Evolutionary conservation across 2,329 filamentous ascomycete species (phyloP).

Genomic region (Phialophora macrospora): DNA sequence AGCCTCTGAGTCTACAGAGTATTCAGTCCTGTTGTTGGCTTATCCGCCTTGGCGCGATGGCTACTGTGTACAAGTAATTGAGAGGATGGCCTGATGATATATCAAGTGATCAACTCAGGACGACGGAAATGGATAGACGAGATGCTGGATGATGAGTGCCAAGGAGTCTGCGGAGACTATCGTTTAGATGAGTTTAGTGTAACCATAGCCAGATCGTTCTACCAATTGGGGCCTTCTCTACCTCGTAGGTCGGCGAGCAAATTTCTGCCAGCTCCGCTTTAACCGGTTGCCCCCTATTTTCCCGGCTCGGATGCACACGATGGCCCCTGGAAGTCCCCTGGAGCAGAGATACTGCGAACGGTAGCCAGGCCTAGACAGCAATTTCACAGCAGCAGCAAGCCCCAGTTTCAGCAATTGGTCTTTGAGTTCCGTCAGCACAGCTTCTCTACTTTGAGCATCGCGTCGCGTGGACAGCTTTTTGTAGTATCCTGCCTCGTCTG

Average conservation of each 20-base stretch:
- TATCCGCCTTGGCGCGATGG: background rate
- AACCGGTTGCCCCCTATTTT: slow-evolving; percentile 4
- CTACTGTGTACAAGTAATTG: background rate
- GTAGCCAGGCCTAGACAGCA: slow-evolving; percentile 3
- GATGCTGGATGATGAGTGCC: slow-evolving; percentile 15
- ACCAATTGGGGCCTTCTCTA: slow-evolving; percentile 5
- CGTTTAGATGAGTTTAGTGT: background rate
- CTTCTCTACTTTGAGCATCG: slow-evolving; percentile 13
- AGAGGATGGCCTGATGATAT: background rate
- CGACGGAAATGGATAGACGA: background rate
- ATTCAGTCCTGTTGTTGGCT: background rate
- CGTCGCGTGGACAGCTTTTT: slow-evolving; percentile 7
- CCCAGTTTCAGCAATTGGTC: slow-evolving; percentile 10
- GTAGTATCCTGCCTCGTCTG: background rate
- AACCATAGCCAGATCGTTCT: slow-evolving; percentile 1
- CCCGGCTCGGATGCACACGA: background rate
- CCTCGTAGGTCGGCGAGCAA: background rate
- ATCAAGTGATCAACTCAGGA: background rate
- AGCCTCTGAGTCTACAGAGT: background rate
- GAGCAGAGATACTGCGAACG: background rate
- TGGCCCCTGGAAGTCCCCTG: slow-evolving; percentile 1
- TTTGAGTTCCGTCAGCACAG: slow-evolving; percentile 14
- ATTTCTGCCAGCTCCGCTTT: slow-evolving; percentile 1
- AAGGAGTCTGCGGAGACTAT: background rate
- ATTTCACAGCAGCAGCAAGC: slow-evolving; percentile 10